These are phyloP conservation scores for Neoboletus subvelutipes DNA, from an alignment of 768 basidiomycete genomes.

Conservation along the genomic window DNA sequence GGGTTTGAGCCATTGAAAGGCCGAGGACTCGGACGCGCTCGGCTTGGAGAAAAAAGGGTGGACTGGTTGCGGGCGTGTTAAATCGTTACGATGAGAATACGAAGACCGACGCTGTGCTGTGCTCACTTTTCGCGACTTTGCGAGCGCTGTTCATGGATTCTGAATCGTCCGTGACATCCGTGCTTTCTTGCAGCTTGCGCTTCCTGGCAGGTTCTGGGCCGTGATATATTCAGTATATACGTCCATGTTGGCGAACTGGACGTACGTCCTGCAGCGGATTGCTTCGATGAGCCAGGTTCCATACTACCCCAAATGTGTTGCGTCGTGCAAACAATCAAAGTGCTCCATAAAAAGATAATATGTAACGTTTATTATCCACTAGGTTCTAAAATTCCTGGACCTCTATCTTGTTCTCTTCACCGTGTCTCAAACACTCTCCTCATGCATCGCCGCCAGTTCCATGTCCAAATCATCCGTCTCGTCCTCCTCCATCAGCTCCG, in stretches of 20 bases:
- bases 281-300: slow-evolving; percentile 14
- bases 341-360: slow-evolving; percentile 20
- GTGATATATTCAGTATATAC: not conserved
- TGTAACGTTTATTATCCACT: slow-evolving; percentile 18
- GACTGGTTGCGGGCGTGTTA: slow-evolving; percentile 24
- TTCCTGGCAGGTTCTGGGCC: slow-evolving; percentile 15
- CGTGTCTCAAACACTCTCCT: slow-evolving; percentile 42
- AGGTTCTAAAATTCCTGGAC: slow-evolving; percentile 8
- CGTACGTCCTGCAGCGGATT: slow-evolving; percentile 7
- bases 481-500: slow-evolving; percentile 45
- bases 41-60: slow-evolving; percentile 44
- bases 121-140: slow-evolving; percentile 31
- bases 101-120: not conserved
- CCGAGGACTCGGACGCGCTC: not conserved
- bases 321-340: not conserved
- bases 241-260: not conserved
- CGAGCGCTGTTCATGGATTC: slow-evolving; percentile 13
- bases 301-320: slow-evolving; percentile 9
- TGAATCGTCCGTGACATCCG: slow-evolving; percentile 15
- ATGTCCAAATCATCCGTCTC: slow-evolving; percentile 40
- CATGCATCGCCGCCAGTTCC: slow-evolving; percentile 33
- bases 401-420: too few relatives aligned
- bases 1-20: slow-evolving; percentile 36
- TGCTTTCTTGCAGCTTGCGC: slow-evolving; percentile 16
- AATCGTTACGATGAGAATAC: not conserved